These are phyloP conservation scores for Neurospora africana DNA, from an alignment of 495 filamentous ascomycete species.

Conservation along the genomic window DNA sequence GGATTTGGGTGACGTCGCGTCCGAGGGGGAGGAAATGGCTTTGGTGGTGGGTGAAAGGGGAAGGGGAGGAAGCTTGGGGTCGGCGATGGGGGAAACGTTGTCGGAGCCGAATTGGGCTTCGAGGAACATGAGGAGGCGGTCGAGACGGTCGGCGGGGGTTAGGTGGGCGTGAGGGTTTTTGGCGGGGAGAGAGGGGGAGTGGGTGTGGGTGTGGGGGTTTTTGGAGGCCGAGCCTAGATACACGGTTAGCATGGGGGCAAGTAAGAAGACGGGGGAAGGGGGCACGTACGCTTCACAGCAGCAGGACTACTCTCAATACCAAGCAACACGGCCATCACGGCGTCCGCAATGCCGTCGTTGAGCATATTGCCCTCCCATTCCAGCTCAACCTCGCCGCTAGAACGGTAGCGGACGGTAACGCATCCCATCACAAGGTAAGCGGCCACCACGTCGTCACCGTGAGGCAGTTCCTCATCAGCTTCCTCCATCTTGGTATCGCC, in stretches of 20 bases:
- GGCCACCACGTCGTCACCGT: slow-evolving; percentile 32
- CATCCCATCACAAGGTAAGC: slow-evolving; percentile 85
- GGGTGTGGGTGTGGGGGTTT: slow-evolving; percentile 52
- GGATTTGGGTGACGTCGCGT: slow-evolving; percentile 8
- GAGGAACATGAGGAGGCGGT: slow-evolving; percentile 85
- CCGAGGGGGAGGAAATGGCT: slow-evolving; percentile 4
- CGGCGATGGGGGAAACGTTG: slow-evolving; percentile 60
- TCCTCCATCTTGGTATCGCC: slow-evolving; percentile 44
- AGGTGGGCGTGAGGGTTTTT: slow-evolving; percentile 63
- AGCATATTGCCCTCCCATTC: slow-evolving; percentile 98
- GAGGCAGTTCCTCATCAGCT: slow-evolving; percentile 47
- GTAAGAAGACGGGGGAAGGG: neutral
- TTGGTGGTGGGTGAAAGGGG: slow-evolving; percentile 8
- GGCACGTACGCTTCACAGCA: slow-evolving; percentile 73
- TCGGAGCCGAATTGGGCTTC: slow-evolving; percentile 89
- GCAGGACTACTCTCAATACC: slow-evolving; percentile 87
- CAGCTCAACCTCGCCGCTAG: slow-evolving; percentile 68
- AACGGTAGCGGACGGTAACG: slow-evolving; percentile 60
- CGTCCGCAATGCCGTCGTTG: slow-evolving; percentile 94
- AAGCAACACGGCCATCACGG: slow-evolving; percentile 82
- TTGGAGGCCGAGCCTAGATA: slow-evolving; percentile 38
- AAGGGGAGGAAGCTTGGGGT: slow-evolving; percentile 44
- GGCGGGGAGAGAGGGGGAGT: slow-evolving; percentile 29
- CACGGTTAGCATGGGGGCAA: slow-evolving; percentile 8
- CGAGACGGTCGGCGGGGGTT: slow-evolving; percentile 61